These are phyloP conservation scores for Fusarium neocosmosporiellum DNA, from an alignment of 2,329 filamentous ascomycete species.

Conservation along the genomic window DNA sequence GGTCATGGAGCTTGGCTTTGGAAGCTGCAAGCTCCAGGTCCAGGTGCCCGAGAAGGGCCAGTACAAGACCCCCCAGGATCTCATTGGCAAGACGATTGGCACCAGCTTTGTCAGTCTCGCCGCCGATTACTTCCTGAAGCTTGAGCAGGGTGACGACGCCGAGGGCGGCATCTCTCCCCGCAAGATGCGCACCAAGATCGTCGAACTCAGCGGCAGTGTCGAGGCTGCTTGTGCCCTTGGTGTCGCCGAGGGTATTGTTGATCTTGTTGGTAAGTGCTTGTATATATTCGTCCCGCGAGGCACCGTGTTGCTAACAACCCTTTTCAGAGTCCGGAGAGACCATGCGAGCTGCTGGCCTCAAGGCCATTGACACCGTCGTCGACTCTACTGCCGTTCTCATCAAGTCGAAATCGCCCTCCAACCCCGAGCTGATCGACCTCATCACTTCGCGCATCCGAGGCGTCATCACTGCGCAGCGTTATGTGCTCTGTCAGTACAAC, in stretches of 20 bases:
- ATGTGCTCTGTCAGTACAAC: slow-evolving; percentile 97
- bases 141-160: slow-evolving; percentile 71
- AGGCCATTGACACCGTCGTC: slow-evolving; percentile 93
- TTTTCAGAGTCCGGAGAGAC: slow-evolving; percentile 91
- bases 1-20: slow-evolving; percentile 91
- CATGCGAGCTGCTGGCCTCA: slow-evolving; percentile 94
- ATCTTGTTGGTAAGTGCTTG: slow-evolving; percentile 83
- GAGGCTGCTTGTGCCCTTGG: slow-evolving; percentile 96
- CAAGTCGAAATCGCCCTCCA: slow-evolving; percentile 86
- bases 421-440: slow-evolving; percentile 82
- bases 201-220: slow-evolving; percentile 95
- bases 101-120: slow-evolving; percentile 93
- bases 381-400: slow-evolving; percentile 90
- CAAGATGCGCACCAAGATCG: slow-evolving; percentile 85
- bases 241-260: slow-evolving; percentile 96
- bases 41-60: slow-evolving; percentile 90
- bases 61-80: slow-evolving; percentile 75
- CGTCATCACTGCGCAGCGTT: slow-evolving; percentile 95
- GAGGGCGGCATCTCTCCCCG: slow-evolving; percentile 48
- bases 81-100: slow-evolving; percentile 92
- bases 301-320: slow-evolving; percentile 22
- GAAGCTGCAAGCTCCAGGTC: slow-evolving; percentile 92
- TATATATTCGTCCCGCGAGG: neutral
- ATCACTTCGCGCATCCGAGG: slow-evolving; percentile 89
- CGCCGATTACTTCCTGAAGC: slow-evolving; percentile 81